A percentile compares a stretch with the other conserved stretches of the same genome.
Evolutionary conservation across 805 yeast species (phyloP).

Genomic region (Nakazawaea ambrosiae): DNA sequence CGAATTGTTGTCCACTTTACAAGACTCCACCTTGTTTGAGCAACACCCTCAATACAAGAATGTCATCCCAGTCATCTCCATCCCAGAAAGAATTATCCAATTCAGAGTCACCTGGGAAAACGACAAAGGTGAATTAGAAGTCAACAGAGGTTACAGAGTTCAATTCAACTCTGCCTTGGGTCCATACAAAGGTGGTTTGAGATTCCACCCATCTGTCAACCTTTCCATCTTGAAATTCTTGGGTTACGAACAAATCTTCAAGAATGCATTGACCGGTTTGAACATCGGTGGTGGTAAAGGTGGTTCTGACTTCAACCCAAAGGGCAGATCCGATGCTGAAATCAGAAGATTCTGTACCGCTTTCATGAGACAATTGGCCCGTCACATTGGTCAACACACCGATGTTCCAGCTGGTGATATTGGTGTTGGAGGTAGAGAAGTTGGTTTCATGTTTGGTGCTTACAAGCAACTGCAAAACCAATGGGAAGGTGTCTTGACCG

Average conservation of each 20-base stretch:
- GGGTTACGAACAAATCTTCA: constrained; percentile 98
- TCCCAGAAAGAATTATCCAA: constrained; percentile 94
- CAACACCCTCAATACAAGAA: constrained; percentile 86
- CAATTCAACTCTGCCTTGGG: constrained; percentile 98
- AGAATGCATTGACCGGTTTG: constrained; percentile 95
- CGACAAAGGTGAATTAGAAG: constrained; percentile 85
- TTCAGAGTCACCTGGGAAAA: constrained; percentile 98
- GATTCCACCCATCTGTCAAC: constrained; percentile 97
- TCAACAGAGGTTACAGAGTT: constrained; percentile 96
- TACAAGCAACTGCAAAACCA: constrained; percentile 86
- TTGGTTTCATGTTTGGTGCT: constrained; percentile 94
- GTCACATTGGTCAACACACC: constrained; percentile 95
- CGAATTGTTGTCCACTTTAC: constrained; percentile 82
- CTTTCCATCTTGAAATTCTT: constrained; percentile 90
- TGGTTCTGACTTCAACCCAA: constrained; percentile 97
- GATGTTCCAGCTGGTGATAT: constrained; percentile 99
- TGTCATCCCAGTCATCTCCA: constrained; percentile 82
- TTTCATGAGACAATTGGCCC: constrained; percentile 91
- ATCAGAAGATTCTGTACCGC: constrained; percentile 95
- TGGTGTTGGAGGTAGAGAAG: constrained; percentile 96
- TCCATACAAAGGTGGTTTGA: constrained; percentile 98
- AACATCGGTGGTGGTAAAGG: constrained; percentile 99
- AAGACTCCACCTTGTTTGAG: constrained; percentile 85
- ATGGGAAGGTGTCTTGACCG: constrained; percentile 97
- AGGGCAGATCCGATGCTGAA: constrained; percentile 87